Evolutionary conservation across 139 green algal genomes (phyloP), one percentile per base, ranked within the genome.

Genomic region (Chlorokybus atmophyticus): DNA sequence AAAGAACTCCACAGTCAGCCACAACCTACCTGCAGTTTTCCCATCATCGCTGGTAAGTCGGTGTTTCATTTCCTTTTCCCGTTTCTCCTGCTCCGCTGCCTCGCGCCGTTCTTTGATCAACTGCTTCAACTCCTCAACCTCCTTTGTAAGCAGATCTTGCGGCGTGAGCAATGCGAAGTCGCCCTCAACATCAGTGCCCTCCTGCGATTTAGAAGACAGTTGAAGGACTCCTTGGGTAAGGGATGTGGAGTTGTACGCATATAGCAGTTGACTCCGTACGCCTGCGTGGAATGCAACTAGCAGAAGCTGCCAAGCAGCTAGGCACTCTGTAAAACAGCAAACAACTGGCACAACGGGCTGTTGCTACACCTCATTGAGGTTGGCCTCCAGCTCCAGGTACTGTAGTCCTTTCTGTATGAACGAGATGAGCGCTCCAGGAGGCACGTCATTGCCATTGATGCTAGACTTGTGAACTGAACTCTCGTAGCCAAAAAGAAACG

Each of bases 341-440:
- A n/a, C n/a, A n/a, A n/a, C n/a, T n/a, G n/a, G n/a, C n/a, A n/a
- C n/a, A n/a, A n/a, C n/a, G n/a, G n/a, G n/a, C n/a, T n/a, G n/a
- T n/a, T n/a, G n/a, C n/a, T n/a, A n/a, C n/a, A 81, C 78, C 58
- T 88, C 83, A 53, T 78, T 85, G 8, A 97, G 52, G 64, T 97
- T 97, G 3, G 88, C 86, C 57, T 99, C 88, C 58, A 96, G 64
- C 75, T 99, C 91, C 54, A 94, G 60, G 59, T 93, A 96, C 66
- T 97, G 88, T 50, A 96, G 53, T 3, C 91, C 91, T 58, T 95
- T 96, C 55, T 97, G 88, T 0, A 97, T 73, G 49, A 95, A 88
- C 1, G 79, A 81, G 3, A 99, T 81, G 28, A 99, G 73, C 3
- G 87, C 83, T 1, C 86, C 87, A 1, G 90, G 80, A 2, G 91